Evolutionary conservation across 768 basidiomycete species (phyloP), one percentile per base, ranked within the genome.

Genomic region (Hygrophorus pudorinus): DNA sequence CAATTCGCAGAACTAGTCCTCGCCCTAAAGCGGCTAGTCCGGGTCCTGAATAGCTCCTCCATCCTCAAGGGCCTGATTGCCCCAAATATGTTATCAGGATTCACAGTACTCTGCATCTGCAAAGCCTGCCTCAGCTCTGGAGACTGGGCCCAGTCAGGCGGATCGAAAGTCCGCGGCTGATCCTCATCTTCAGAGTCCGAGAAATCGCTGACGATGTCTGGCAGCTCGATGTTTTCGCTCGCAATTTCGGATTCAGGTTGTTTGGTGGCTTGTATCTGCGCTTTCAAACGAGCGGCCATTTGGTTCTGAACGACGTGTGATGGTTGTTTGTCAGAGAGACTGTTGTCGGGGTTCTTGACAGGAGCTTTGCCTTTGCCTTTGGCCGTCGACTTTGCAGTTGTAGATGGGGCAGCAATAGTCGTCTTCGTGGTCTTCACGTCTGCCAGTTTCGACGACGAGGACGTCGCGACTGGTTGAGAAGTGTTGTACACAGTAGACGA

Each of bases 191-290:
- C 94, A 4, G 92, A 96, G 62, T 93, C 88, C 4, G 92, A 96
- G 62, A 97, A 98, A 55, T 97, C 94, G 64, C 87, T 91, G 55
- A 91, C 85, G 56, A 96, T 91, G 37, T 98, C 94, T 0, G 94
- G 93, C 13, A 99, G 70, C 54, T 92, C 91, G 53, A 93, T 88
- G 57, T 73, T 79, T 67, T 91, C 85, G 57, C 80, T 85, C 13
- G 79, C 63, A 45, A 81, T 59, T 2, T 65, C 58, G 8, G 77
- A 73, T 31, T 65, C 61, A 6, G 21, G 14, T 21, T 66, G 63
- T 43, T 74, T 70, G 11, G 76, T 72, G 18, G 81, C 80, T 47
- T 79, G 71, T 44, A 83, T 63, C 51, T 83, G 78, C 21, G 81
- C 75, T 56, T 79, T 78, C 17, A 76, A 75, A 20, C 79, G 75